These are phyloP conservation scores for Chytriomyces confervae DNA, from an alignment of 192 early-diverging fungal species.

Conservation along the genomic window DNA sequence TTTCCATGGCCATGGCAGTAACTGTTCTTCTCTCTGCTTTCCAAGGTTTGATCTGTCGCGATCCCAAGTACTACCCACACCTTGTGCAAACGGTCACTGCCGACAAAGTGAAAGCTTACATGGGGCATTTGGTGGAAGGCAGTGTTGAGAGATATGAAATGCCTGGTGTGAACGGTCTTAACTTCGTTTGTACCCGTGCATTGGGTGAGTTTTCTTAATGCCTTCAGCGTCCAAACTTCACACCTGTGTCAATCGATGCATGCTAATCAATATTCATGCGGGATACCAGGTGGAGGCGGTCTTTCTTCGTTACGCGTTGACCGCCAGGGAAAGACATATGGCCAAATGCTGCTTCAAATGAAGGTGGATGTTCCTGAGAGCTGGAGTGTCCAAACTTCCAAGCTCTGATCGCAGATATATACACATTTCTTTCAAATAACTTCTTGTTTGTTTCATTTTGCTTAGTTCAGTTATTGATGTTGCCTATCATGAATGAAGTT, in stretches of 20 bases:
- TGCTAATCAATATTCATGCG: constrained; percentile 3
- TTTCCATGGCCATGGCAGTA: not conserved
- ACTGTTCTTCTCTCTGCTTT: not conserved
- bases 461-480: too few relatives aligned
- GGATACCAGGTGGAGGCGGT: constrained; percentile 59
- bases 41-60: constrained; percentile 61
- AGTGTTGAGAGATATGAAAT: constrained; percentile 66
- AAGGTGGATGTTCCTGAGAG: constrained; percentile 60
- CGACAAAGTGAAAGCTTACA: constrained; percentile 55
- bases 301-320: constrained; percentile 65
- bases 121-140: constrained; percentile 66
- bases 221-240: not conserved
- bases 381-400: not conserved
- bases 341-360: constrained; percentile 62
- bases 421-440: too few relatives aligned
- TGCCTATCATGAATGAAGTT: too few relatives aligned
- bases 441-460: too few relatives aligned
- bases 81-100: constrained; percentile 62
- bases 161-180: constrained; percentile 60
- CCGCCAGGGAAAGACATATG: constrained; percentile 73
- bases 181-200: constrained; percentile 69
- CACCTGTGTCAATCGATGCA: too few relatives aligned
- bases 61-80: constrained; percentile 60
- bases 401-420: not conserved
- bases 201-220: constrained; percentile 45